These are phyloP conservation scores for Clavulina sp. DNA, from an alignment of 768 basidiomycete genomes.

Conservation along the genomic window DNA sequence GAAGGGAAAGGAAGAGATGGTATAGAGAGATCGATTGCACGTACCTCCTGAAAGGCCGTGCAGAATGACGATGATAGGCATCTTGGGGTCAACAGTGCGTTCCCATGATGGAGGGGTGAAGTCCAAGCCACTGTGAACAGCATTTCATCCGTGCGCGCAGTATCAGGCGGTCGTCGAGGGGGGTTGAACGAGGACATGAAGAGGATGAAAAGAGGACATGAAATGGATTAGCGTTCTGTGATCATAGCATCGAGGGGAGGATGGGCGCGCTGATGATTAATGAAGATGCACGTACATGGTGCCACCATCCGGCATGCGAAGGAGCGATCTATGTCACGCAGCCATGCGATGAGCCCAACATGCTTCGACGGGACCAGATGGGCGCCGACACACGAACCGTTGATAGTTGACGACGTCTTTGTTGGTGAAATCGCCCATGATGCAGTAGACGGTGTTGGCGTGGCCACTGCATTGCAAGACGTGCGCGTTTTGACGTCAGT, in stretches of 20 bases:
- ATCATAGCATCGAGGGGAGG: background rate
- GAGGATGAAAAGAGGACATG: background rate
- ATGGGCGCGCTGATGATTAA: conserved; percentile 1
- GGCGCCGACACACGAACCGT: conserved; percentile 14
- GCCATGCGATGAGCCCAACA: background rate
- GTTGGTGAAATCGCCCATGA: conserved; percentile 22
- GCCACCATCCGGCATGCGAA: conserved; percentile 26
- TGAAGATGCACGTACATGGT: conserved; percentile 15
- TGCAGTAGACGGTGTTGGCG: conserved; percentile 23
- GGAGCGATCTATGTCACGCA: conserved; percentile 18
- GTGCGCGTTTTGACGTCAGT: background rate
- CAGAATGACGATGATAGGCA: conserved; percentile 26
- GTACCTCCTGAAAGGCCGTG: conserved; percentile 32
- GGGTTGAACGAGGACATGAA: background rate
- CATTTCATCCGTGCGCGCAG: background rate
- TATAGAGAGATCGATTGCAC: background rate
- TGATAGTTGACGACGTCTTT: conserved; percentile 23
- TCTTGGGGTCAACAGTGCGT: conserved; percentile 19
- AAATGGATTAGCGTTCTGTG: background rate
- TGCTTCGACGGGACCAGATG: background rate
- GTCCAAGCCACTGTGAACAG: conserved; percentile 14
- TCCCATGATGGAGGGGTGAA: conserved; percentile 15
- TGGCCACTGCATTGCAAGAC: conserved; percentile 18
- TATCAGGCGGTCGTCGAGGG: background rate
- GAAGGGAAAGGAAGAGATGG: background rate